A percentile compares a stretch with the other conserved stretches of the same genome.
Evolutionary conservation across 2,329 filamentous ascomycete genomes (phyloP).

Genomic region (Penicillium sp.): DNA sequence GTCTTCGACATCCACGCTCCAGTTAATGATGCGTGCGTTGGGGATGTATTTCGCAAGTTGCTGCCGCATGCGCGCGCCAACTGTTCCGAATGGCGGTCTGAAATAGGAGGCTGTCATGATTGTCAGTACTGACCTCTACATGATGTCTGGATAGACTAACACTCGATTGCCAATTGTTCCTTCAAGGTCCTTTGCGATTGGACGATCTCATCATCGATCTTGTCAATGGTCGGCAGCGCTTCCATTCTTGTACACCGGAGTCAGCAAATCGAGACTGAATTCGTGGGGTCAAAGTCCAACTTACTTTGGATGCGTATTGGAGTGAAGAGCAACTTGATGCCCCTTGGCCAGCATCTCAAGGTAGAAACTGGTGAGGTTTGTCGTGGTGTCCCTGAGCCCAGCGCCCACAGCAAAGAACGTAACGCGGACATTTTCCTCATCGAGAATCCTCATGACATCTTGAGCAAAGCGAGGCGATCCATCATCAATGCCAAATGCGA

Average conservation of each 20-base stretch:
- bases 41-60: slow-evolving; percentile 52
- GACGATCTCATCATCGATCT: slow-evolving; percentile 39
- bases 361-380: slow-evolving; percentile 62
- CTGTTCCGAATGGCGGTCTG: slow-evolving; percentile 64
- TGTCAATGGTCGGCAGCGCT: slow-evolving; percentile 25
- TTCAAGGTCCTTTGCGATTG: slow-evolving; percentile 32
- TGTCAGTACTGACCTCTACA: slow-evolving; percentile 31
- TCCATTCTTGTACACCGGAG: slow-evolving; percentile 32
- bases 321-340: slow-evolving; percentile 66
- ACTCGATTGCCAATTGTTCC: slow-evolving; percentile 30
- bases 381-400: slow-evolving; percentile 55
- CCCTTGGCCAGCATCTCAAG: slow-evolving; percentile 57
- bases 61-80: slow-evolving; percentile 63
- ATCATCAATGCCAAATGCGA: slow-evolving; percentile 70
- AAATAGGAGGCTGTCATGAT: slow-evolving; percentile 52
- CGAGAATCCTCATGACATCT: slow-evolving; percentile 58
- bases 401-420: slow-evolving; percentile 68
- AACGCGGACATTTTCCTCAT: slow-evolving; percentile 58
- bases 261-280: not conserved
- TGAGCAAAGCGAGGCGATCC: slow-evolving; percentile 58
- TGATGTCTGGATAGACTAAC: slow-evolving; percentile 36
- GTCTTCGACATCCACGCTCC: slow-evolving; percentile 68
- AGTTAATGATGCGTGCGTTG: slow-evolving; percentile 59
- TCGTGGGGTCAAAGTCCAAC: slow-evolving; percentile 2
- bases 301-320: slow-evolving; percentile 62